Conservation (phyloP, 2,329 filamentous ascomycete genomes). For the Ophiocordyceps camponoti-saundersi region DNA sequence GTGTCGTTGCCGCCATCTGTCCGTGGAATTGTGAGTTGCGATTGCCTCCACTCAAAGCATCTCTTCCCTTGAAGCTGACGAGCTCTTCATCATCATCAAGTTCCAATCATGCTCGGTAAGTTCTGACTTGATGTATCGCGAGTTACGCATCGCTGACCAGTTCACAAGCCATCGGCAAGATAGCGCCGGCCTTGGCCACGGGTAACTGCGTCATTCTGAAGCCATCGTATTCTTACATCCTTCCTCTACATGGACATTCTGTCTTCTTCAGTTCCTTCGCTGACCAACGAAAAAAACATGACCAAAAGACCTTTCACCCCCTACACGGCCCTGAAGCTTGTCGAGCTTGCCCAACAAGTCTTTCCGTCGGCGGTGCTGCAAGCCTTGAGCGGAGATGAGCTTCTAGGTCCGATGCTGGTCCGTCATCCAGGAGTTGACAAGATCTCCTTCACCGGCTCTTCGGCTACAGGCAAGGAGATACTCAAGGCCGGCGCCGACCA, state of each 20-base stretch:
- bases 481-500: constrained; percentile 33
- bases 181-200: constrained; percentile 35
- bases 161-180: constrained; percentile 28
- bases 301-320: constrained; percentile 25
- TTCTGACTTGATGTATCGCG: not conserved
- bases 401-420: constrained; percentile 38
- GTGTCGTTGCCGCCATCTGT: constrained; percentile 23
- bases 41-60: not conserved
- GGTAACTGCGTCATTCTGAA: constrained; percentile 27
- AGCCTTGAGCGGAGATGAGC: constrained; percentile 40
- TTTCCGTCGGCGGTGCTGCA: constrained; percentile 45
- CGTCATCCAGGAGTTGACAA: constrained; percentile 39
- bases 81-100: constrained; percentile 8
- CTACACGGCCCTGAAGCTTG: constrained; percentile 36
- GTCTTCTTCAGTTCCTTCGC: not conserved
- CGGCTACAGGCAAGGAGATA: constrained; percentile 40
- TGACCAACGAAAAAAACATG: not conserved
- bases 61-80: not conserved
- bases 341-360: constrained; percentile 33
- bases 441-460: constrained; percentile 46
- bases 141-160: not conserved
- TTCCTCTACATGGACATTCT: too few relatives aligned
- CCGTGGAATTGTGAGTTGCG: constrained; percentile 33
- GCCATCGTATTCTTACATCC: constrained; percentile 27
- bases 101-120: constrained; percentile 5